Evolutionary conservation across 176 grass and related monocot species (phyloP), one percentile per base, ranked within the genome.

Genomic region (Oryza glaberrima): DNA sequence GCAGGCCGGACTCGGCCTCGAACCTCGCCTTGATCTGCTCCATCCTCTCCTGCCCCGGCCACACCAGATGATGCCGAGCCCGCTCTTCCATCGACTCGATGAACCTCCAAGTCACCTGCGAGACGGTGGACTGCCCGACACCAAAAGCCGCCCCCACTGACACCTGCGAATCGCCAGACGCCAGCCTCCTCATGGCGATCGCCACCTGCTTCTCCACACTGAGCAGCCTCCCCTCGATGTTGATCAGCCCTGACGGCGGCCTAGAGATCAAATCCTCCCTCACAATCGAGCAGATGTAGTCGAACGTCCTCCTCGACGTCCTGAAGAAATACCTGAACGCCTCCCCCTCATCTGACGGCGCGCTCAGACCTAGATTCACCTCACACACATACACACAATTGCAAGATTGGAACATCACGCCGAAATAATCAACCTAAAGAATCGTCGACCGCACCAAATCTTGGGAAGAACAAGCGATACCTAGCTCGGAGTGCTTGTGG

Each of bases 201-300:
- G 96, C 96, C 64, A 98, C 96, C 73, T 98, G 96, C 74, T 98
- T 98, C 88, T 98, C 96, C n/a, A 98, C 93, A 70, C 96, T 98
- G 19, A 98, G 93, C 65, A 98, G 89, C 77, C 96, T 92, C 9
- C 96, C 96, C 83, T 98, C 96, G 1, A 99, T 99, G 22, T 99
- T 99, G 88, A 99, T 99, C 41, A 99, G 87, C 58, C 97, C 94
- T 15, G 97, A 99, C 0, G 97, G 97, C 10, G 97, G 97, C 81
- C 97, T 91, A 2, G 94, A 99, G 78, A 99, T 94, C 76, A 99
- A 76, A 78, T 99, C 97, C 68, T 99, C 86, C 75, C 90, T 92
- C 46, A 99, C 97, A 70, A 96, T 91, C 22, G 91, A 99, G 84
- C 97, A 99, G 54, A 99, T 96, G 77, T 99, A 99, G 60, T 99